These are phyloP conservation scores for Mediolabrus comicus DNA, from an alignment of 108 stramenopile genomes.

Conservation along the genomic window DNA sequence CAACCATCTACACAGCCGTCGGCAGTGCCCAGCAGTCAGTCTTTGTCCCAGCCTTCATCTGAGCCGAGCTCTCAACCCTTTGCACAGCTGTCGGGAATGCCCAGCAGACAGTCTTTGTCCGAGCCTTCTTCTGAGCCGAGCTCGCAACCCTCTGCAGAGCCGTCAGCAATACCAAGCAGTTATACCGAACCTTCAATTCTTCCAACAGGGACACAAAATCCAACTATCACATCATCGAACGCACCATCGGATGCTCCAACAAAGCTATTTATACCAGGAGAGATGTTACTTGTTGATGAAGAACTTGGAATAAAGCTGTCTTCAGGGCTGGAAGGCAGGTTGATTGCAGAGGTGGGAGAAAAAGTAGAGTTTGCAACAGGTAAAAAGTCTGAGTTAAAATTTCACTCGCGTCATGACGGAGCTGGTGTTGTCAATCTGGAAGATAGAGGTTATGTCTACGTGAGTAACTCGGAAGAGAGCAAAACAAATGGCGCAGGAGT, in stretches of 20 bases:
- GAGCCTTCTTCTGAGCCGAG: not conserved
- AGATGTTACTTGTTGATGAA: not conserved
- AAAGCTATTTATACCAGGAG: not conserved
- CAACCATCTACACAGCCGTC: not conserved
- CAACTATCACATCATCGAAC: not conserved
- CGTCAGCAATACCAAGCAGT: too few species aligned
- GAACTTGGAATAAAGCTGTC: not conserved
- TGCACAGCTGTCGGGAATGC: not conserved
- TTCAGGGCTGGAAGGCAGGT: conserved; percentile 18
- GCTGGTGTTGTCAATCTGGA: conserved; percentile 4
- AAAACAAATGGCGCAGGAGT: conserved; percentile 38
- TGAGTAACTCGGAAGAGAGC: conserved; percentile 36
- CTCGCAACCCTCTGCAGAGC: not conserved
- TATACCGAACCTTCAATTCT: not conserved
- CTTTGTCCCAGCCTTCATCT: not conserved
- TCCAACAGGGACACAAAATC: not conserved
- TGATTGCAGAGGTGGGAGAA: conserved; percentile 16
- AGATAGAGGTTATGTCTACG: conserved; percentile 32
- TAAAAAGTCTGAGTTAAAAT: not conserved
- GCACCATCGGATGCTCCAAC: not conserved
- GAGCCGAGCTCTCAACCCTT: not conserved
- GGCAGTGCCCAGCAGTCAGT: too few species aligned
- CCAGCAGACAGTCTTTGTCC: too few species aligned
- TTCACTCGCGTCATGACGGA: conserved; percentile 36
- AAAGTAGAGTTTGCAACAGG: conserved; percentile 9